Evolutionary conservation across 2,329 filamentous ascomycete genomes (phyloP).

Genomic region (Trichoderma koningii): DNA sequence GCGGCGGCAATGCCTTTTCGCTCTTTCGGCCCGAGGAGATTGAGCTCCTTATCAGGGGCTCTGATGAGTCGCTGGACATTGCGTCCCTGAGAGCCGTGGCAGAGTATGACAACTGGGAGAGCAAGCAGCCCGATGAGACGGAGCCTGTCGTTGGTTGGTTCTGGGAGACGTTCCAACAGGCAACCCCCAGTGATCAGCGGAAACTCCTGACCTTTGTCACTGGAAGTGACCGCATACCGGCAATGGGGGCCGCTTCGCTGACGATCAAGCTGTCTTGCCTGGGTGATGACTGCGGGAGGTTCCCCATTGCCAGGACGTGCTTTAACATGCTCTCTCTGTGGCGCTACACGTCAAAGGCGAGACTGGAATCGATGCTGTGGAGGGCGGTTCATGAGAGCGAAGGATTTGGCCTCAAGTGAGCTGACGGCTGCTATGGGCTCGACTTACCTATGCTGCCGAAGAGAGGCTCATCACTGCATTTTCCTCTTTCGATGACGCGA

Average conservation of each 20-base stretch:
- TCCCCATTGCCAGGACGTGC: slow-evolving; percentile 84
- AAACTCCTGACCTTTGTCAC: slow-evolving; percentile 85
- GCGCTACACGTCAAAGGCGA: slow-evolving; percentile 66
- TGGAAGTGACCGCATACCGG: slow-evolving; percentile 85
- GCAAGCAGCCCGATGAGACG: slow-evolving; percentile 53
- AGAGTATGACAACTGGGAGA: slow-evolving; percentile 78
- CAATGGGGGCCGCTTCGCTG: slow-evolving; percentile 79
- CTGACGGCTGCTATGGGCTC: not conserved
- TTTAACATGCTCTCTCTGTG: slow-evolving; percentile 84
- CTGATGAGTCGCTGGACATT: slow-evolving; percentile 81
- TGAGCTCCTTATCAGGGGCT: slow-evolving; percentile 81
- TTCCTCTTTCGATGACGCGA: not conserved
- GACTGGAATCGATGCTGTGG: slow-evolving; percentile 75
- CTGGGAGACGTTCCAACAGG: slow-evolving; percentile 76
- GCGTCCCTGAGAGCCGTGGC: slow-evolving; percentile 73
- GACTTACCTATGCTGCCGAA: not conserved
- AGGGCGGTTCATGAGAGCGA: slow-evolving; percentile 86
- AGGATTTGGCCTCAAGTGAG: slow-evolving; percentile 83
- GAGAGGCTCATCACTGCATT: not conserved
- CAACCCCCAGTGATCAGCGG: slow-evolving; percentile 68
- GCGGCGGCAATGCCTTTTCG: slow-evolving; percentile 81
- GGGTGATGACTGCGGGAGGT: slow-evolving; percentile 72
- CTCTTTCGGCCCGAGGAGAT: slow-evolving; percentile 91
- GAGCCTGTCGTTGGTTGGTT: slow-evolving; percentile 81
- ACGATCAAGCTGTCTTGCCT: slow-evolving; percentile 75